phyloP scores from a whole-genome alignment of 371 early-diverging fungal species.

The Lichtheimia corymbifera region DNA sequence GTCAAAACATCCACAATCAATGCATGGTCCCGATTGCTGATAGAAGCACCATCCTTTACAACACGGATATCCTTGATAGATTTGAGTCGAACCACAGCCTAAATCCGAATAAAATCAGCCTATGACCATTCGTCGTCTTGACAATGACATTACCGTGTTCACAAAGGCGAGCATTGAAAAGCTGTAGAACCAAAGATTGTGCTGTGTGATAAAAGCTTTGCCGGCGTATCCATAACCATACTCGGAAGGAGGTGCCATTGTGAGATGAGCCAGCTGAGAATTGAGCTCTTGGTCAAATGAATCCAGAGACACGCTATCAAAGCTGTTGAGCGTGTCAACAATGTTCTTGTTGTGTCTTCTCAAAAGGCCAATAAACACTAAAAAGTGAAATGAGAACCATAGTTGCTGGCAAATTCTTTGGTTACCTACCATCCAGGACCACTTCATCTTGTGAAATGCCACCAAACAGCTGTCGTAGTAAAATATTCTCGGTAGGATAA shows the following conservation, averaged over 20 bases:
- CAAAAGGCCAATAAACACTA: slow-evolving; percentile 3
- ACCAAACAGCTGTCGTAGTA: slow-evolving; percentile 36
- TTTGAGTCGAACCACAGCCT: slow-evolving; percentile 34
- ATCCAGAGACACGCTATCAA: background rate
- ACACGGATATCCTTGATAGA: slow-evolving; percentile 31
- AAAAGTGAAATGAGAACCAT: background rate
- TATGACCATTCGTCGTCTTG: background rate
- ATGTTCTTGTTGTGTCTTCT: slow-evolving; percentile 2
- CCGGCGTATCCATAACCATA: slow-evolving; percentile 42
- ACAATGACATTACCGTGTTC: slow-evolving; percentile 26
- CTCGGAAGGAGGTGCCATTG: slow-evolving; percentile 15
- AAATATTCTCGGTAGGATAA: slow-evolving; percentile 27
- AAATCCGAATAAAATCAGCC: background rate
- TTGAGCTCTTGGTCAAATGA: background rate
- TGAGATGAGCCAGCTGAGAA: background rate
- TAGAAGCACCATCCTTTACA: slow-evolving; percentile 5
- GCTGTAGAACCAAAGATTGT: slow-evolving; percentile 47
- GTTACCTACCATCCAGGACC: slow-evolving; percentile 37
- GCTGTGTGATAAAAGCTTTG: slow-evolving; percentile 38
- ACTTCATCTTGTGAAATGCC: slow-evolving; percentile 37
- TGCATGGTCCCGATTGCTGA: slow-evolving; percentile 8
- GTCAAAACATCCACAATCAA: slow-evolving; percentile 14
- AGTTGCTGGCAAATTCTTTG: background rate
- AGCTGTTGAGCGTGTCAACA: background rate
- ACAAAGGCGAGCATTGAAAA: slow-evolving; percentile 37